Evolutionary conservation across 1,284 basidiomycete species (phyloP), one percentile per base, ranked within the genome.

Genomic region (Ganoderma boninense): DNA sequence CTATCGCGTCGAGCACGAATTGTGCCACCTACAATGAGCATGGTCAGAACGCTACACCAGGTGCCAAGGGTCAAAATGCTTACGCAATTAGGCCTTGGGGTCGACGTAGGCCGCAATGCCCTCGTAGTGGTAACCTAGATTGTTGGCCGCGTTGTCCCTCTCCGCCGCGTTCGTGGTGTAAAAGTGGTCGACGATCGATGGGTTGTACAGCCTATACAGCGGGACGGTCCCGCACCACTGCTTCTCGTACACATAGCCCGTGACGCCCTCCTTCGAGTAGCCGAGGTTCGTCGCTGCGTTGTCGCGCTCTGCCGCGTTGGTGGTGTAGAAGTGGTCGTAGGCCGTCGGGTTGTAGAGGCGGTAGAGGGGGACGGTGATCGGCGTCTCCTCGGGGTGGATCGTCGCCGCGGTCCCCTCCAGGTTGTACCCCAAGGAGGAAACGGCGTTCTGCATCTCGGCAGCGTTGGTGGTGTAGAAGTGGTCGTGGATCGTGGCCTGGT

Each of bases 391-490:
- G 4, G 73, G 38, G 52, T 63, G 64, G 40, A 75, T 70, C 18
- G 64, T 54, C 14, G 64, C 68, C 29, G 72, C 67, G 40, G 66
- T 56, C 23, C 70, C 68, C 59, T 73, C 72, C 44, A 44, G 40
- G 23, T 14, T 61, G 68, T 75, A 75, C 14, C 68, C 67, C 38
- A 59, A 52, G 38, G 29, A 13, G 11, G 59, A 54, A 35, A 67
- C 52, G 8, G 71, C 70, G 52, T 56, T 67, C 54, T 75, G 49
- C 44, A 62, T 43, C 69, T 71, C 68, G 2, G 61, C n/a, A 49
- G 57, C 49, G 26, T 63, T 66, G 38, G 73, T 71, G 18, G 74
- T 71, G 69, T 72, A 75, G 71, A 74, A 75, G 65, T 74, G 74
- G 49, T 74, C 72, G 6, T 40, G 44, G 5, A 43, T 38, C 18